Evolutionary conservation across 257 asterid species (phyloP).

Genomic region (Ajuga chamaepitys): DNA sequence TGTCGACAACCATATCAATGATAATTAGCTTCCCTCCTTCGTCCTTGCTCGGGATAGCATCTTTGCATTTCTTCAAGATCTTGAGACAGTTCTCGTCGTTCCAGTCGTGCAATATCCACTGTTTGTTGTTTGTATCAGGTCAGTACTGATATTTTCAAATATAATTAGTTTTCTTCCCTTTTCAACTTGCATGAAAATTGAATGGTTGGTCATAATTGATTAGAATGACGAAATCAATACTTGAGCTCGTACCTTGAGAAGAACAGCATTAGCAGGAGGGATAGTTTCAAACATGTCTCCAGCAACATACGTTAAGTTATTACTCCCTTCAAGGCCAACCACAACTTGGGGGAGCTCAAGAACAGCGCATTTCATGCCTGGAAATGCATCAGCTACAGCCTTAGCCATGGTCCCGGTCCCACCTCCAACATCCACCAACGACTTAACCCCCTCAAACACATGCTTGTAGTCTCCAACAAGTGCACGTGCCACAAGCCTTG

Average conservation of each 20-base stretch:
- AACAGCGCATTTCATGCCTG: background rate
- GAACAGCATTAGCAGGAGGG: conserved; percentile 3
- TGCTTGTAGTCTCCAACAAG: background rate
- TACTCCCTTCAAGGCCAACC: background rate
- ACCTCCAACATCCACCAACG: conserved; percentile 17
- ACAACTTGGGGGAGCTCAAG: conserved; percentile 11
- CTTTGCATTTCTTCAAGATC: conserved; percentile 24
- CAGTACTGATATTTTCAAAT: background rate
- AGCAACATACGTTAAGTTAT: background rate
- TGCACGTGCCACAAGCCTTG: background rate
- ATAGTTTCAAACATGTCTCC: conserved; percentile 13
- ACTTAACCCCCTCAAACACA: background rate
- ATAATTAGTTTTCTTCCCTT: no score
- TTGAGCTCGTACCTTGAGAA: background rate
- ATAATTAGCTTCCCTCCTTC: conserved; percentile 24
- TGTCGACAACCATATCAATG: conserved; percentile 23
- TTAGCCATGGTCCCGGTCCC: conserved; percentile 6
- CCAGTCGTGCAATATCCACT: conserved; percentile 24
- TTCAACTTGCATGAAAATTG: background rate
- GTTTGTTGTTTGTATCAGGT: background rate
- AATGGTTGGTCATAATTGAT: background rate
- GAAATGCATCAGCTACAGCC: conserved; percentile 2
- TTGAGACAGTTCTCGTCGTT: background rate
- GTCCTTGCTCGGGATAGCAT: conserved; percentile 10
- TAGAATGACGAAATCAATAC: background rate